These are phyloP conservation scores for Macadamia integrifolia DNA, from an alignment of 164 flowering plant genomes.

Conservation along the genomic window DNA sequence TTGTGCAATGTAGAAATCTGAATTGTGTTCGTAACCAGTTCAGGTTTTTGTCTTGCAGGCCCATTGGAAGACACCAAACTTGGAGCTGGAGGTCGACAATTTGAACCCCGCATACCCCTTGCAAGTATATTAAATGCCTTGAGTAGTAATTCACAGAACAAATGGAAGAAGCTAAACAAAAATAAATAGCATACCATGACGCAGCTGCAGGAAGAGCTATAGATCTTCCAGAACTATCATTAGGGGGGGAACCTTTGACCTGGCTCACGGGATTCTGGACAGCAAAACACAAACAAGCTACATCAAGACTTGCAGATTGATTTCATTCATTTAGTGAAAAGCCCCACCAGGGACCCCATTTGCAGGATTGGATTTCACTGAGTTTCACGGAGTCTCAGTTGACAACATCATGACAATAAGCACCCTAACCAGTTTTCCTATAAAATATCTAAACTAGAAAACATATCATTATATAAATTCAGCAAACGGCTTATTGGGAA, in stretches of 20 bases:
- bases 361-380: too few species aligned
- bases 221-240: slow-evolving; percentile 63
- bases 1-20: slow-evolving; percentile 23
- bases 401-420: background rate
- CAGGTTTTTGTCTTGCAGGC: slow-evolving; percentile 42
- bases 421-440: background rate
- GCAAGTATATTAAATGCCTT: background rate
- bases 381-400: too few species aligned
- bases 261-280: slow-evolving; percentile 39
- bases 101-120: slow-evolving; percentile 76
- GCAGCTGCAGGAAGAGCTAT: slow-evolving; percentile 81
- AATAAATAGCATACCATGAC: slow-evolving; percentile 50
- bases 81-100: slow-evolving; percentile 29
- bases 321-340: too few species aligned
- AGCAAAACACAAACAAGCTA: background rate
- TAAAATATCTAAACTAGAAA: background rate
- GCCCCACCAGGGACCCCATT: too few species aligned
- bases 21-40: slow-evolving; percentile 27
- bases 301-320: background rate
- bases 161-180: background rate
- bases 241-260: slow-evolving; percentile 59
- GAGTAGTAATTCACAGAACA: background rate
- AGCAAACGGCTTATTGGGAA: background rate
- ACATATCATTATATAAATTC: background rate
- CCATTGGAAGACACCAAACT: slow-evolving; percentile 36